These are phyloP conservation scores for Emmonsia crescens DNA, from an alignment of 2,329 filamentous ascomycete genomes.

Conservation along the genomic window DNA sequence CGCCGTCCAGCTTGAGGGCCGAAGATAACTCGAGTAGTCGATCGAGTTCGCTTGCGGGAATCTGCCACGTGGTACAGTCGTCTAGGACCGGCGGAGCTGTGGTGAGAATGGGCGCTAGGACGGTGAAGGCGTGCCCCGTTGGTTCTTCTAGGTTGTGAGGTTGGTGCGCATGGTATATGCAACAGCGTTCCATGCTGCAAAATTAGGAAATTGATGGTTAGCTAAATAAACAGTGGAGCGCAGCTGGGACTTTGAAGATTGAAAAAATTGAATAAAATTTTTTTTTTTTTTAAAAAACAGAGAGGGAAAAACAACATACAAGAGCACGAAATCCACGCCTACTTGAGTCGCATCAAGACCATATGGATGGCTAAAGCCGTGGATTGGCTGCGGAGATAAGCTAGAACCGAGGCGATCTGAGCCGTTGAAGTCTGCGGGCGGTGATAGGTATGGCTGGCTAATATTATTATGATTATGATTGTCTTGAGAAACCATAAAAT, in stretches of 20 bases:
- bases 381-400: not conserved
- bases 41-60: constrained; percentile 20
- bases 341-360: constrained; percentile 20
- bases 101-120: constrained; percentile 19
- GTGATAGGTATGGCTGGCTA: not conserved
- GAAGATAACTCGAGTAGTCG: constrained; percentile 18
- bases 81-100: constrained; percentile 14
- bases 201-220: not conserved
- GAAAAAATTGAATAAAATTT: no score
- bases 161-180: constrained; percentile 16
- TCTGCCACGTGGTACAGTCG: constrained; percentile 15
- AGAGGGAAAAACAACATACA: constrained; percentile 6
- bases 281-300: no score
- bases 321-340: constrained; percentile 23
- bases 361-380: constrained; percentile 15
- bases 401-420: not conserved
- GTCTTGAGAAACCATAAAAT: not conserved
- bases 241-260: no score
- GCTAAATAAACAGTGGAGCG: no score
- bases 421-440: not conserved
- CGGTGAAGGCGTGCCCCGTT: constrained; percentile 20
- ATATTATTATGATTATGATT: no score
- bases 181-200: constrained; percentile 19
- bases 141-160: constrained; percentile 11
- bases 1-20: constrained; percentile 19